phyloP scores from a whole-genome alignment of 139 green algal genomes.

The Micractinium conductrix region DNA sequence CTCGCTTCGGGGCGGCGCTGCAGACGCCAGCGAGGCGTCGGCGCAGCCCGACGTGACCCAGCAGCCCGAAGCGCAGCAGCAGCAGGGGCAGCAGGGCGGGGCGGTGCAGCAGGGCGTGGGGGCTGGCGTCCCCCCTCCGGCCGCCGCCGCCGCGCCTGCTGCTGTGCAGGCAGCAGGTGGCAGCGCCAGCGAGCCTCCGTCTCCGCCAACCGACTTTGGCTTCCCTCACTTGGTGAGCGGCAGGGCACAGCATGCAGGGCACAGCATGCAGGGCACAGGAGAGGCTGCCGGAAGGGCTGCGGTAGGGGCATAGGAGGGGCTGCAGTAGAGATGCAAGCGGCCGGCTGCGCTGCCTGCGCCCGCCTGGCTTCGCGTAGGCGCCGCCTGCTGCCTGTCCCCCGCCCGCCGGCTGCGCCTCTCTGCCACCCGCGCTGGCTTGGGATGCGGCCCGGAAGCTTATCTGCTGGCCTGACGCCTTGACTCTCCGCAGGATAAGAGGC shows the following conservation, averaged over 20 bases:
- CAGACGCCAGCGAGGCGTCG: background rate
- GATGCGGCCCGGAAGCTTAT: too few species aligned
- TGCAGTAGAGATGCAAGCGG: too few species aligned
- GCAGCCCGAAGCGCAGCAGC: background rate
- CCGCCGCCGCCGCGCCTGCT: background rate
- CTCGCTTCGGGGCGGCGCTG: background rate
- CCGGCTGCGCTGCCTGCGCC: too few species aligned
- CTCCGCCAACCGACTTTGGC: conserved; percentile 30
- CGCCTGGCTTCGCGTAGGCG: too few species aligned
- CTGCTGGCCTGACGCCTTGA: too few species aligned
- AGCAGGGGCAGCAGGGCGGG: background rate
- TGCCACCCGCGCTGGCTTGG: too few species aligned
- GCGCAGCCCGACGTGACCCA: background rate
- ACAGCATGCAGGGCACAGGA: too few species aligned
- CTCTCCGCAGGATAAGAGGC: conserved; percentile 47
- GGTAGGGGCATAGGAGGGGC: too few species aligned
- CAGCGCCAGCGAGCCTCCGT: background rate
- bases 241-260: too few species aligned
- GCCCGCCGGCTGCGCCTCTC: too few species aligned
- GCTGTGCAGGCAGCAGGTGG: background rate
- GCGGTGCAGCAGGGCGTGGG: background rate
- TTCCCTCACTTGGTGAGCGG: conserved; percentile 25
- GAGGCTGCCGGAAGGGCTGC: too few species aligned
- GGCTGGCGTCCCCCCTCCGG: background rate
- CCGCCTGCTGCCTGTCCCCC: too few species aligned